phyloP scores from a whole-genome alignment of 345 rosid species.

The Salix dunnii region DNA sequence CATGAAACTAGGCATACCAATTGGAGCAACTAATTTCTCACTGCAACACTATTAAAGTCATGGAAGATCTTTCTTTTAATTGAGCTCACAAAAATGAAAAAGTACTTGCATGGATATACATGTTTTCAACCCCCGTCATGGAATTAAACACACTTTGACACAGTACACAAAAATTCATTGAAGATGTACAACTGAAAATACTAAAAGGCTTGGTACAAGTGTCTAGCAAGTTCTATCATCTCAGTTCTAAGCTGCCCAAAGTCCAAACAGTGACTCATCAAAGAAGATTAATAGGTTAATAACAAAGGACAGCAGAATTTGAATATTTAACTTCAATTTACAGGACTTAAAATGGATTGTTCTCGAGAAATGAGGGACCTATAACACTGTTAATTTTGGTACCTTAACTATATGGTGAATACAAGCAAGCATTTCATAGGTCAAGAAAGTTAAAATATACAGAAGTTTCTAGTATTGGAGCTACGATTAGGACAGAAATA shows the following conservation, averaged over 20 bases:
- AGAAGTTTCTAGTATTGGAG: neutral
- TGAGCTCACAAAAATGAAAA: neutral
- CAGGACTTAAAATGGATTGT: neutral
- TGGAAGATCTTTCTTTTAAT: neutral
- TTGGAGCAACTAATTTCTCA: neutral
- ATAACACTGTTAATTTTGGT: neutral
- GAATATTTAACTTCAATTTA: neutral
- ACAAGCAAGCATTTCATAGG: neutral
- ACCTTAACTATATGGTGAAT: neutral
- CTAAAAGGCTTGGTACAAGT: neutral
- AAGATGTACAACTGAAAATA: neutral
- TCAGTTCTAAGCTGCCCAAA: neutral
- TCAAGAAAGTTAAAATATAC: neutral
- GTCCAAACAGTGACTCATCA: neutral
- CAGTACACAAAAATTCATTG: neutral
- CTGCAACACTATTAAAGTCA: neutral
- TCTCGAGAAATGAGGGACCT: neutral
- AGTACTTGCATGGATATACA: neutral
- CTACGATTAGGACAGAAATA: no score
- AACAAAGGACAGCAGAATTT: neutral
- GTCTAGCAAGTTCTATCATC: neutral
- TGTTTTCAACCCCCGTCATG: neutral
- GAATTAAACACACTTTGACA: neutral
- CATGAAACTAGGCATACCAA: neutral
- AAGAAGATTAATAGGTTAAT: neutral